phyloP scores from a whole-genome alignment of 23 red algal genomes.

The Pyropia haitanensis region DNA sequence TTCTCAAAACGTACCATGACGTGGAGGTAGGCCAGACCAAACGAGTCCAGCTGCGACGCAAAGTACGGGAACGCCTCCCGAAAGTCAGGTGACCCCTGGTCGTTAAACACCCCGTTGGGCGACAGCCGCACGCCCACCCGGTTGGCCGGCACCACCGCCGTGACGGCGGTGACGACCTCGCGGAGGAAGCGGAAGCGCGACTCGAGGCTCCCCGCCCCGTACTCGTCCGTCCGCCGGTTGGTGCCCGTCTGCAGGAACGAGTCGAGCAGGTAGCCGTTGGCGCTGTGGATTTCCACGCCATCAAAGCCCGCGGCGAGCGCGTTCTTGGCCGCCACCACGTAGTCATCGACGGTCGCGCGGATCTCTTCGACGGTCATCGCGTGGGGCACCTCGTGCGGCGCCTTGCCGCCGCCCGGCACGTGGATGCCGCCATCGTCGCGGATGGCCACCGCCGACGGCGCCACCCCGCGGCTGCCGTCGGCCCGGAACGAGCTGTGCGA shows the following conservation, averaged over 20 bases:
- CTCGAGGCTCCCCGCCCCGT: slow-evolving; percentile 55
- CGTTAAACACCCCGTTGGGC: slow-evolving; percentile 60
- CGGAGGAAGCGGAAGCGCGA: slow-evolving; percentile 46
- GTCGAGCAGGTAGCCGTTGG: slow-evolving; percentile 75
- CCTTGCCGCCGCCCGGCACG: slow-evolving; percentile 2
- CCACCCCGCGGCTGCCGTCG: slow-evolving; percentile 23
- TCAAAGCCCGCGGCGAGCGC: slow-evolving; percentile 72
- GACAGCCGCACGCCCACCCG: slow-evolving; percentile 60
- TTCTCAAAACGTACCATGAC: slow-evolving; percentile 27
- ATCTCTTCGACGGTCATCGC: slow-evolving; percentile 59
- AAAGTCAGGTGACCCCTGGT: slow-evolving; percentile 44
- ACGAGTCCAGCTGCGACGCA: slow-evolving; percentile 29
- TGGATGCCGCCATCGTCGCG: slow-evolving; percentile 3
- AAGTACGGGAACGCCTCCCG: slow-evolving; percentile 57
- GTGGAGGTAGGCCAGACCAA: slow-evolving; percentile 61
- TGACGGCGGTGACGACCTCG: slow-evolving; percentile 30
- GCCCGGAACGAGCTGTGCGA: slow-evolving; percentile 57
- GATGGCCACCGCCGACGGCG: slow-evolving; percentile 29
- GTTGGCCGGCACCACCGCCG: slow-evolving; percentile 29
- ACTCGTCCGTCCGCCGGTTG: slow-evolving; percentile 59
- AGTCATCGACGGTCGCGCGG: slow-evolving; percentile 36
- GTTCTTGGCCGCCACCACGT: slow-evolving; percentile 18
- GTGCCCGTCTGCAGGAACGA: slow-evolving; percentile 57
- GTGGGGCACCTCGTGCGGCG: slow-evolving; percentile 48
- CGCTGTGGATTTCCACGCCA: slow-evolving; percentile 69